Evolutionary conservation across 2,329 filamentous ascomycete species (phyloP).

Genomic region (Colletotrichum godetiae): DNA sequence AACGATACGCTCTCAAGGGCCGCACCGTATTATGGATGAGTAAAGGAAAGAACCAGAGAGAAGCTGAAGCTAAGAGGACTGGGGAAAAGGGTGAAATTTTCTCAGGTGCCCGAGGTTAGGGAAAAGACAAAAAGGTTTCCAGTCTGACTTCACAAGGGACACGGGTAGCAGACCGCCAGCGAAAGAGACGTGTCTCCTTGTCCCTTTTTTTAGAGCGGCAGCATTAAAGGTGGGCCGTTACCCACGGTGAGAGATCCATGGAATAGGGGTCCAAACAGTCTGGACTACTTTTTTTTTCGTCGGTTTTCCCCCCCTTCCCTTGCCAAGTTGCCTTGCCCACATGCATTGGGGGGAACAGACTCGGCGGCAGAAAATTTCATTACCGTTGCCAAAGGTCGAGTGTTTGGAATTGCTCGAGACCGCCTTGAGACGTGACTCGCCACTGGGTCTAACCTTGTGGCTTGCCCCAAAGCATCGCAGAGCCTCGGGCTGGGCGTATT

Average conservation of each 20-base stretch:
- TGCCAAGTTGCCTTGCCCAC: not conserved
- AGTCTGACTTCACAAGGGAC: not conserved
- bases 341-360: conserved; percentile 10
- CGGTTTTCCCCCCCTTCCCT: not conserved
- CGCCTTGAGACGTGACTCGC: conserved; percentile 26
- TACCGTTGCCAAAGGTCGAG: conserved; percentile 2
- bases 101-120: conserved; percentile 24
- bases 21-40: not conserved
- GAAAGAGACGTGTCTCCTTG: conserved; percentile 24
- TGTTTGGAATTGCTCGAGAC: conserved; percentile 19
- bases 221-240: conserved; percentile 11
- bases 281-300: not conserved
- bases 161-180: conserved; percentile 18
- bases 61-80: not conserved
- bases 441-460: conserved; percentile 13
- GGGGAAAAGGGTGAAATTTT: conserved; percentile 12
- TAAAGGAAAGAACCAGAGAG: not conserved
- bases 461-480: conserved; percentile 1
- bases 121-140: not conserved
- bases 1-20: not conserved
- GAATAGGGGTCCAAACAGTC: conserved; percentile 33
- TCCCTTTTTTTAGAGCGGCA: conserved; percentile 16
- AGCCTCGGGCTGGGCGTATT: conserved; percentile 1
- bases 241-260: conserved; percentile 18
- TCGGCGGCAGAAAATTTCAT: conserved; percentile 18